Percentiles rank a stretch among this genome's conserved stretches.
phyloP scores from a whole-genome alignment of 441 rosid species.

The Eutrema salsugineum region DNA sequence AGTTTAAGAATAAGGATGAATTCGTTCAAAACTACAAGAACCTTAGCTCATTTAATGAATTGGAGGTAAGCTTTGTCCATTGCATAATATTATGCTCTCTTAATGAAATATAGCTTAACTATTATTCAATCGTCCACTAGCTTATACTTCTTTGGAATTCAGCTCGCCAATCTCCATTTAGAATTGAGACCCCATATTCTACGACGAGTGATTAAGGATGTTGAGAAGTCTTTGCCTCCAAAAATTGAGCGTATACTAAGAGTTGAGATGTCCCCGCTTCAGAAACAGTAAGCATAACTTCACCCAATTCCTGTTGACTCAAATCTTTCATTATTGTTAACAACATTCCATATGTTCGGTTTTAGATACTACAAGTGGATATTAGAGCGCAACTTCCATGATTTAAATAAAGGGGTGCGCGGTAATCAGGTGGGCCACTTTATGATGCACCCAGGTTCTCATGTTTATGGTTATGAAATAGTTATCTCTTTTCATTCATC shows the following conservation, averaged over 20 bases:
- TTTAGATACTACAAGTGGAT: conserved; percentile 99
- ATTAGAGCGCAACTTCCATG: conserved; percentile 98
- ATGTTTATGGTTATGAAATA: conserved; percentile 16
- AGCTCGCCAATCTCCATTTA: conserved; percentile 99
- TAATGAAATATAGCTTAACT: neutral
- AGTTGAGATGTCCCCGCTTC: conserved; percentile 99
- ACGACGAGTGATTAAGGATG: conserved; percentile 99
- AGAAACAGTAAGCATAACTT: conserved; percentile 77
- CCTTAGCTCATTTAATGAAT: conserved; percentile 95
- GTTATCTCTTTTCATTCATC: conserved; percentile 1
- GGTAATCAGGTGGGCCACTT: conserved; percentile 85
- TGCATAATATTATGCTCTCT: conserved; percentile 5
- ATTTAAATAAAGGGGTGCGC: conserved; percentile 99
- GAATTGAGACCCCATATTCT: conserved; percentile 99
- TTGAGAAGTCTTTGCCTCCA: conserved; percentile 98
- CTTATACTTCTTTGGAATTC: conserved; percentile 26
- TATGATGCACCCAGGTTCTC: conserved; percentile 13
- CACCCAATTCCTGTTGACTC: conserved; percentile 7
- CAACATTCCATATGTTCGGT: conserved; percentile 6
- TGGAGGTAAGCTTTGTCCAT: conserved; percentile 56
- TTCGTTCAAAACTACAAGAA: conserved; percentile 98
- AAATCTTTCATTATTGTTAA: neutral
- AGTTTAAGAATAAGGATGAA: conserved; percentile 94
- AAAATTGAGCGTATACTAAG: conserved; percentile 98
- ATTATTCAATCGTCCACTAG: conserved; percentile 10